A percentile compares a stretch with the other conserved stretches of the same genome.
Evolutionary conservation across 2,329 filamentous ascomycete species (phyloP).

Genomic region (Beauveria brongniartii): DNA sequence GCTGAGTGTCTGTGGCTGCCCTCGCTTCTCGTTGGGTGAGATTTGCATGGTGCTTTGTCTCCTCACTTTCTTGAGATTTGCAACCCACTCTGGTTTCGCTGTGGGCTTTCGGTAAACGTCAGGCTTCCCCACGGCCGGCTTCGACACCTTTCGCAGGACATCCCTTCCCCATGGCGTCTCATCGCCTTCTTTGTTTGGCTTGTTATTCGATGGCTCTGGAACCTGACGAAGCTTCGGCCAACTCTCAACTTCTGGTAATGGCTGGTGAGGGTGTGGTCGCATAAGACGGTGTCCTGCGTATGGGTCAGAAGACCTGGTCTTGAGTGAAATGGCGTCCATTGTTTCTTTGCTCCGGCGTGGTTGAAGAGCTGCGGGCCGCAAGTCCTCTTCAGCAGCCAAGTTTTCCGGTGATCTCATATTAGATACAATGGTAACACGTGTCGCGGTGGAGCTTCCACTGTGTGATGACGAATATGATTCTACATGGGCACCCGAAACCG

Average conservation of each 20-base stretch:
- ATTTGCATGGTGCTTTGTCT: neutral
- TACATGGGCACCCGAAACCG: constrained; percentile 3
- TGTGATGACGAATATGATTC: neutral
- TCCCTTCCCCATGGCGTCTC: constrained; percentile 6
- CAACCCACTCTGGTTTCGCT: constrained; percentile 4
- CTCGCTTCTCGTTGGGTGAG: neutral
- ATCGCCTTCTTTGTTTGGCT: neutral
- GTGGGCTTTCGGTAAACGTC: neutral
- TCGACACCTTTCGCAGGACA: constrained; percentile 1
- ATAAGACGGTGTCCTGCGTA: neutral
- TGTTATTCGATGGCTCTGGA: neutral
- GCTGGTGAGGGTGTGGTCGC: constrained; percentile 10
- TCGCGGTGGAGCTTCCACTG: constrained; percentile 10
- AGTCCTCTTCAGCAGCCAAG: neutral
- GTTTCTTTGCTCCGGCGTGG: neutral
- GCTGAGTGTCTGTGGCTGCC: neutral
- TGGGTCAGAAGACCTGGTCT: constrained; percentile 2
- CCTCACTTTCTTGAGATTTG: neutral
- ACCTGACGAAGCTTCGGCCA: constrained; percentile 10
- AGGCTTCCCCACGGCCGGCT: neutral
- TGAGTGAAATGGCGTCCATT: neutral
- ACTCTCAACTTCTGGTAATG: neutral
- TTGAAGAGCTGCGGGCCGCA: constrained; percentile 8
- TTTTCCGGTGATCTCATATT: neutral
- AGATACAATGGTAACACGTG: neutral